Evolutionary conservation across 305 asterid genomes (phyloP).

Genomic region (Solanum chacoense): DNA sequence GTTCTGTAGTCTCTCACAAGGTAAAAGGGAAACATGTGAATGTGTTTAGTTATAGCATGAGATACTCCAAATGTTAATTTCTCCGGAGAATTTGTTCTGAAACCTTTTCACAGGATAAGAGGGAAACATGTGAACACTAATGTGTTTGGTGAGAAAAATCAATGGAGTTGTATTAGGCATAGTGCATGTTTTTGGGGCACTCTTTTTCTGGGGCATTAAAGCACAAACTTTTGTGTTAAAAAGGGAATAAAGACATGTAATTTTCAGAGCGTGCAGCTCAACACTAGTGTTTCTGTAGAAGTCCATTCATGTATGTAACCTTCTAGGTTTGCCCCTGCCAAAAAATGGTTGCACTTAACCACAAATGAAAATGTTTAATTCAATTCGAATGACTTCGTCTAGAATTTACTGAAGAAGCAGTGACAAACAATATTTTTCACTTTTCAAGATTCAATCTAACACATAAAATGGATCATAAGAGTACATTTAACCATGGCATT

Average conservation of each 20-base stretch:
- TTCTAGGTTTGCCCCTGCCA: not conserved
- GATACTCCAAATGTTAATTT: not conserved
- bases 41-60: not conserved
- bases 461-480: not conserved
- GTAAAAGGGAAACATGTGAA: not conserved
- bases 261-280: not conserved
- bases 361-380: not conserved
- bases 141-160: not conserved
- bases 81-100: not conserved
- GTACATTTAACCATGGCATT: not conserved
- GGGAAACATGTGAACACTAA: not conserved
- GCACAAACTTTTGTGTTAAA: not conserved
- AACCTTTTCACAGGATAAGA: not conserved
- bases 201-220: not conserved
- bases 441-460: not conserved
- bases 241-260: not conserved
- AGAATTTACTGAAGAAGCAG: not conserved
- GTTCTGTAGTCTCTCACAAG: not conserved
- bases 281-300: not conserved
- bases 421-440: not conserved
- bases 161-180: not conserved
- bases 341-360: not conserved
- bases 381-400: not conserved
- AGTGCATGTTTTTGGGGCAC: not conserved
- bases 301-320: not conserved